A percentile compares a stretch with the other conserved stretches of the same genome.
Evolutionary conservation across 331 rosid genomes (phyloP).

Genomic region (Pyracantha coccinea): DNA sequence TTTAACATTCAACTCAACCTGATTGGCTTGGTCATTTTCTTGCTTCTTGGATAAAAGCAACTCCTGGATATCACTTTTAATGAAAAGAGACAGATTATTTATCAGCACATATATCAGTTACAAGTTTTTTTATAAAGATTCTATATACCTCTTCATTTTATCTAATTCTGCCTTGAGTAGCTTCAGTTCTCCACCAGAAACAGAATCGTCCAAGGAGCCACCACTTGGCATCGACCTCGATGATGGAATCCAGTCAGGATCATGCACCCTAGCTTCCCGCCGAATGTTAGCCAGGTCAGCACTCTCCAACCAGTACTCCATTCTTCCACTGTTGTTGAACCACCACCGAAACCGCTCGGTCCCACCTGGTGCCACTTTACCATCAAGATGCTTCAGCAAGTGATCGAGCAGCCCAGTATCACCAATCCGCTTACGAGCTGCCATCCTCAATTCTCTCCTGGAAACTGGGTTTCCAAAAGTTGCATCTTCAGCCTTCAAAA

Average conservation of each 20-base stretch:
- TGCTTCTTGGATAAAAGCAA: conserved; percentile 42
- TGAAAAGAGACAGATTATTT: conserved; percentile 16
- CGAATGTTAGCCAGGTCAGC: conserved; percentile 55
- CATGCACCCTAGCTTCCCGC: conserved; percentile 61
- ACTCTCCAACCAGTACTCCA: conserved; percentile 94
- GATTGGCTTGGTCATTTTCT: conserved; percentile 27
- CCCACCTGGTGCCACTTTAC: conserved; percentile 71
- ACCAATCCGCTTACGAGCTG: conserved; percentile 68
- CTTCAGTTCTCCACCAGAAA: conserved; percentile 51
- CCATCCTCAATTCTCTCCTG: conserved; percentile 57
- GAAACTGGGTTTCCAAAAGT: conserved; percentile 57
- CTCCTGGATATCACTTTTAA: conserved; percentile 69
- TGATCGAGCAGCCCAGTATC: conserved; percentile 94
- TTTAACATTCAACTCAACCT: conserved; percentile 48
- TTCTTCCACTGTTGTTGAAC: conserved; percentile 56
- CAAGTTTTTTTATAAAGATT: neutral
- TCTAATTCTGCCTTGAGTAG: conserved; percentile 56
- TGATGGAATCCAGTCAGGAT: conserved; percentile 72
- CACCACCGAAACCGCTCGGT: conserved; percentile 67
- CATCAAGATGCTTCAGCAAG: conserved; percentile 77
- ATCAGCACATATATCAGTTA: neutral
- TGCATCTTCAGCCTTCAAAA: conserved; percentile 63
- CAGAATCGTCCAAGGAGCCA: conserved; percentile 22
- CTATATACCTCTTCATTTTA: conserved; percentile 63
- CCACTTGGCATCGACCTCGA: conserved; percentile 15